Evolutionary conservation across 106 monocot genomes (phyloP).

Genomic region (Dioscorea dumetorum): DNA sequence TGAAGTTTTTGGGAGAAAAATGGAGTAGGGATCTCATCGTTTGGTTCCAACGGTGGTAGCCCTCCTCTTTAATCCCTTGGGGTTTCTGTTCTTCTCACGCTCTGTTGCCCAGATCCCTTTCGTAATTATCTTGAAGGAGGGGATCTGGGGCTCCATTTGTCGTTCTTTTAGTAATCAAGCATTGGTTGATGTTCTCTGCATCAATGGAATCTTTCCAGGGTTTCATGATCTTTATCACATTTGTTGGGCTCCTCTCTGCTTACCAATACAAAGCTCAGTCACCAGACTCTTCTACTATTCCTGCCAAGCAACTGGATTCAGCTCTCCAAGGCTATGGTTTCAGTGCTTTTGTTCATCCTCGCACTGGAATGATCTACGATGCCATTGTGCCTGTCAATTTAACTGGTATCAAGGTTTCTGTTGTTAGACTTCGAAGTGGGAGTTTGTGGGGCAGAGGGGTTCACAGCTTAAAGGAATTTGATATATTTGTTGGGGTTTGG

Average conservation of each 20-base stretch:
- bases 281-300: not conserved
- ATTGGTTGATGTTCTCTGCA: too few relatives aligned
- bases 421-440: constrained; percentile 60
- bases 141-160: not conserved
- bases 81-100: not conserved
- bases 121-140: not conserved
- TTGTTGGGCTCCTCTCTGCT: constrained; percentile 16
- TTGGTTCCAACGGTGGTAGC: too few relatives aligned
- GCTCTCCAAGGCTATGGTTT: constrained; percentile 77
- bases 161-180: not conserved
- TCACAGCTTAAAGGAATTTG: constrained; percentile 49
- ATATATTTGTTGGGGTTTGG: constrained; percentile 52
- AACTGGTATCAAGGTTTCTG: constrained; percentile 56
- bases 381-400: constrained; percentile 43
- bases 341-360: constrained; percentile 50
- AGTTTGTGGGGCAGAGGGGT: constrained; percentile 63
- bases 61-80: not conserved
- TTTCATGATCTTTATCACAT: constrained; percentile 13
- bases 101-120: not conserved
- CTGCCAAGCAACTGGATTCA: constrained; percentile 47
- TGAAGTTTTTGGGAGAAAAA: too few relatives aligned
- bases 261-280: constrained; percentile 21
- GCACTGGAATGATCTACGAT: constrained; percentile 52
- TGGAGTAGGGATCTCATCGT: too few relatives aligned
- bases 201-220: constrained; percentile 12